These are phyloP conservation scores for Cardamine resedifolia DNA, from an alignment of 345 rosid genomes.

Conservation along the genomic window DNA sequence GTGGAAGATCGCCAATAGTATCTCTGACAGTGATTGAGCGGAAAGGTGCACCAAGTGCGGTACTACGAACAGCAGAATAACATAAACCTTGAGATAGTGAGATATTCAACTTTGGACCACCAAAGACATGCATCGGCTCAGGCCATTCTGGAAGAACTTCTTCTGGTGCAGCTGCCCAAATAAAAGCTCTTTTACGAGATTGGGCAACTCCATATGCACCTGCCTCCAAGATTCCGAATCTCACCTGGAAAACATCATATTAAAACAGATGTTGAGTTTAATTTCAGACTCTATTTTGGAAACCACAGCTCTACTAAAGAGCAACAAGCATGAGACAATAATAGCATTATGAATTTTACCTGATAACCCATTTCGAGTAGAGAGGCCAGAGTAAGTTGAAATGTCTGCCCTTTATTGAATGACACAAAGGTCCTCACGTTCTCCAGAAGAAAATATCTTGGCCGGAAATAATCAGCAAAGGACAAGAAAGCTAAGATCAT, in stretches of 20 bases:
- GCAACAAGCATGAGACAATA: neutral
- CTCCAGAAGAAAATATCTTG: slow-evolving; percentile 85
- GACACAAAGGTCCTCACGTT: slow-evolving; percentile 86
- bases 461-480: slow-evolving; percentile 88
- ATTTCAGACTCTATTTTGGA: neutral
- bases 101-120: slow-evolving; percentile 61
- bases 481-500: slow-evolving; percentile 56
- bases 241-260: slow-evolving; percentile 53
- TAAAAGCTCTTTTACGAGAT: slow-evolving; percentile 83
- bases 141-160: slow-evolving; percentile 96
- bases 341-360: slow-evolving; percentile 32
- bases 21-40: slow-evolving; percentile 89
- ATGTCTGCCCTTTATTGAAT: slow-evolving; percentile 80
- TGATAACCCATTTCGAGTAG: slow-evolving; percentile 61
- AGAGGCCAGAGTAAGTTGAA: slow-evolving; percentile 71
- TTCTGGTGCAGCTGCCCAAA: slow-evolving; percentile 94
- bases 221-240: slow-evolving; percentile 92
- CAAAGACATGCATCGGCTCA: slow-evolving; percentile 94
- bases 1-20: slow-evolving; percentile 87
- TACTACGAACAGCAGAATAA: slow-evolving; percentile 78
- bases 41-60: slow-evolving; percentile 79
- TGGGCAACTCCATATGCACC: slow-evolving; percentile 91
- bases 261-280: neutral
- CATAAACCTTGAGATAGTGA: slow-evolving; percentile 45
- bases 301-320: neutral